Evolutionary conservation across 2,329 filamentous ascomycete species (phyloP).

Genomic region (Pyrenochaeta sp.): DNA sequence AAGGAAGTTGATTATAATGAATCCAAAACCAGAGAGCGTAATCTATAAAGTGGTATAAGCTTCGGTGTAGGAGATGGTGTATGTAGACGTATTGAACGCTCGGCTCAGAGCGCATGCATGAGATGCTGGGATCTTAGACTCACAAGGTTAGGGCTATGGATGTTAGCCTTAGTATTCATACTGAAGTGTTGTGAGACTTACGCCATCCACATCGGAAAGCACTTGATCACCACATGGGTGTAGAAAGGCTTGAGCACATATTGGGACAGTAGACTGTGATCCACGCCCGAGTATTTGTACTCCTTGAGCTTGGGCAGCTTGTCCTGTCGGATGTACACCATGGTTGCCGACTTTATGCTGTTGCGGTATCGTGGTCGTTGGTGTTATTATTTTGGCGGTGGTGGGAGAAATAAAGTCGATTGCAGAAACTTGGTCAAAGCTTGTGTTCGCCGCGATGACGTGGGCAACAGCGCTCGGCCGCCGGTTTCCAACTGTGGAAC

Average conservation of each 20-base stretch:
- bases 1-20: conserved; percentile 87
- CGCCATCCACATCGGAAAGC: conserved; percentile 96
- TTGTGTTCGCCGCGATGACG: conserved; percentile 44
- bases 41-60: conserved; percentile 61
- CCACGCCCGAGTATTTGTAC: conserved; percentile 95
- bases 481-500: background rate
- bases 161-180: conserved; percentile 28
- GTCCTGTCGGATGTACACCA: conserved; percentile 96
- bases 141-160: conserved; percentile 49
- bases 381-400: conserved; percentile 15
- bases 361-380: conserved; percentile 9
- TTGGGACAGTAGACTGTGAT: conserved; percentile 87
- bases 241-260: conserved; percentile 99
- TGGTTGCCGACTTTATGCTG: conserved; percentile 49
- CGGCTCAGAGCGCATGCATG: background rate
- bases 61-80: background rate
- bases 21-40: conserved; percentile 88
- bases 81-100: background rate
- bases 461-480: conserved; percentile 18
- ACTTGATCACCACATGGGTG: conserved; percentile 90
- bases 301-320: conserved; percentile 86
- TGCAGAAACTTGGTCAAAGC: conserved; percentile 28
- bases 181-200: conserved; percentile 52
- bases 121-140: conserved; percentile 22
- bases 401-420: conserved; percentile 11